These are phyloP conservation scores for Passalora sequoiae DNA, from an alignment of 2,329 filamentous ascomycete genomes.

Conservation along the genomic window DNA sequence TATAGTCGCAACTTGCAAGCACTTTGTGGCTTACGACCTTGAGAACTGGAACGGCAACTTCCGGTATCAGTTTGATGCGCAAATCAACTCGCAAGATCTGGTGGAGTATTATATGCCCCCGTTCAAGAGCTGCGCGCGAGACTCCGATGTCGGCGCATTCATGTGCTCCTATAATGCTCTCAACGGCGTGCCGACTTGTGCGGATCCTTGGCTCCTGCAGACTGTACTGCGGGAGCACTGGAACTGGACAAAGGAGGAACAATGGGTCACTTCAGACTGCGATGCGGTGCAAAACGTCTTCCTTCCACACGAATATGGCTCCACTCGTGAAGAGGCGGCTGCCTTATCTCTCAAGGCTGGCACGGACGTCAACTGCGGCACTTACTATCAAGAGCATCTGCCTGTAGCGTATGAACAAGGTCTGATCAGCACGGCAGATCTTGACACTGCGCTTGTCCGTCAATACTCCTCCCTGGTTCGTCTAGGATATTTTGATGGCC, in stretches of 20 bases:
- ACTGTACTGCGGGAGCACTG: conserved; percentile 61
- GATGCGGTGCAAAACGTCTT: conserved; percentile 54
- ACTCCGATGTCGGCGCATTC: conserved; percentile 44
- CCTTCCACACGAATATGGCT: conserved; percentile 43
- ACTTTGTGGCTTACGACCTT: conserved; percentile 37
- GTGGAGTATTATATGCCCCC: conserved; percentile 63
- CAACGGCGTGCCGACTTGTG: conserved; percentile 62
- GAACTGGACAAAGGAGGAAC: conserved; percentile 56
- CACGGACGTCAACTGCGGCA: conserved; percentile 51
- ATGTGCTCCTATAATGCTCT: conserved; percentile 51
- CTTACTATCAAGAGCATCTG: conserved; percentile 44
- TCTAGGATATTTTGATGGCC: conserved; percentile 54
- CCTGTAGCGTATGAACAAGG: conserved; percentile 40
- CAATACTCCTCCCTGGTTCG: conserved; percentile 53
- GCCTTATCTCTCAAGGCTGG: conserved; percentile 49
- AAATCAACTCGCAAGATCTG: conserved; percentile 57
- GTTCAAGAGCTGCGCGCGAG: conserved; percentile 51
- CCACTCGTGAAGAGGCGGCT: conserved; percentile 43
- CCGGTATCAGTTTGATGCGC: conserved; percentile 51
- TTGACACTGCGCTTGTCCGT: conserved; percentile 49
- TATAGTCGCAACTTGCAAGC: conserved; percentile 46
- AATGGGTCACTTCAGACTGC: conserved; percentile 63
- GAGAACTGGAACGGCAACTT: conserved; percentile 32
- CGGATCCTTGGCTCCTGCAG: conserved; percentile 57
- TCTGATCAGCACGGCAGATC: conserved; percentile 42